Conservation (phyloP, 2,329 filamentous ascomycete genomes). For the Celoporthe dispersa region DNA sequence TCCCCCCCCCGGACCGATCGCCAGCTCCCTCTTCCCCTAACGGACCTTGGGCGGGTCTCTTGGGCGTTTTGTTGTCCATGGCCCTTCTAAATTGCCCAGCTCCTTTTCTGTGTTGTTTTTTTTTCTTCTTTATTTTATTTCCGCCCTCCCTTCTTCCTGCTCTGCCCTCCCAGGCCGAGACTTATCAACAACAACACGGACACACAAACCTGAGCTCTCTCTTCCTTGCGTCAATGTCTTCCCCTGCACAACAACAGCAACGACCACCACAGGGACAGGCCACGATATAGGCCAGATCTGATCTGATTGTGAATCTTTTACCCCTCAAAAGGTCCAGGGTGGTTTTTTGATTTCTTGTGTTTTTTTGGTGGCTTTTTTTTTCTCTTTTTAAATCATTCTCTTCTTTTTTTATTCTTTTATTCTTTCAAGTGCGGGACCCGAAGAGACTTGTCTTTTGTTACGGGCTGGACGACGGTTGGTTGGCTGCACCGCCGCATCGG, state of each 20-base stretch:
- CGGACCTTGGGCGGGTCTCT: slow-evolving; percentile 18
- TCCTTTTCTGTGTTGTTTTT: slow-evolving; percentile 28
- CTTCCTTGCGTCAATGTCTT: background rate
- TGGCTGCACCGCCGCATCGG: slow-evolving; percentile 18
- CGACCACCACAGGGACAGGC: background rate
- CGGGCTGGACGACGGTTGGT: background rate
- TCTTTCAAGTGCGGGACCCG: background rate
- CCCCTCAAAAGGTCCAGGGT: background rate
- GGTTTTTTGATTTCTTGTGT: background rate
- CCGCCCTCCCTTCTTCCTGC: background rate
- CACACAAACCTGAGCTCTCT: background rate
- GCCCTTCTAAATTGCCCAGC: slow-evolving; percentile 25
- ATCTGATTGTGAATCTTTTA: background rate
- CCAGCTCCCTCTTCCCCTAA: slow-evolving; percentile 16
- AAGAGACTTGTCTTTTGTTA: background rate
- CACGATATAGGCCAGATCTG: background rate
- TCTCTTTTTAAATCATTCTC: background rate
- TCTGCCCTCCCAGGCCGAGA: background rate
- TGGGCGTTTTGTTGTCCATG: background rate
- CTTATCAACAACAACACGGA: background rate
- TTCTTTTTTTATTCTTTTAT: background rate
- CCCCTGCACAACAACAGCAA: background rate
- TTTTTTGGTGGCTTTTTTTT: background rate
- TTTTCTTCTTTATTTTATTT: too few species aligned
- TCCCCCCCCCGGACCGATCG: too few species aligned